A percentile compares a stretch with the other conserved stretches of the same genome.
Conservation (phyloP, 139 green algal genomes). For the Desmodesmus armatus region DNA sequence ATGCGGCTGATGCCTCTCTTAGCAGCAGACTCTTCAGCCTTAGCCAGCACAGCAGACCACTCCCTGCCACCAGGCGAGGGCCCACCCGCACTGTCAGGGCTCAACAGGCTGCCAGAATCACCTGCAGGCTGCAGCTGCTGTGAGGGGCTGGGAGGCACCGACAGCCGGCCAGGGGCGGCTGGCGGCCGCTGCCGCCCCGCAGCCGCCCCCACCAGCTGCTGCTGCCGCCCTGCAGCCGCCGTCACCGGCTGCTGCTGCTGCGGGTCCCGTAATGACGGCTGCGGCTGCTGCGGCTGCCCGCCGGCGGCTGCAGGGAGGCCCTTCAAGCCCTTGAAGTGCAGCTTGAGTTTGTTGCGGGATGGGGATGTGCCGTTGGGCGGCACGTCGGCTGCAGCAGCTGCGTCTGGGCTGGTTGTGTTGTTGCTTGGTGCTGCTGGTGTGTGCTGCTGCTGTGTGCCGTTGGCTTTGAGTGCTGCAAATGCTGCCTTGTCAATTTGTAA, state of each 20-base stretch:
- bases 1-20: not conserved
- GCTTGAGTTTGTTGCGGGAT: no score
- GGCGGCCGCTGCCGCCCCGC: not conserved
- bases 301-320: no score
- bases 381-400: no score
- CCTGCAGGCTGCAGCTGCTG: not conserved
- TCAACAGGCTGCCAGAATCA: not conserved
- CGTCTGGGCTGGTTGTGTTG: conserved; percentile 4
- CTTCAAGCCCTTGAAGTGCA: no score
- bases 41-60: not conserved
- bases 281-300: not conserved
- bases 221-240: not conserved
- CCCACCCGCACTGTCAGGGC: not conserved
- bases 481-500: conserved; percentile 21
- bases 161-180: no score
- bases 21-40: not conserved
- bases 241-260: not conserved
- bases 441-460: conserved; percentile 10
- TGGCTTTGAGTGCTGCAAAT: not conserved
- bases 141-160: not conserved
- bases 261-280: not conserved
- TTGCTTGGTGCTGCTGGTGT: conserved; percentile 32
- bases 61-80: not conserved
- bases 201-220: no score
- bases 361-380: no score